Conservation (phyloP, 176 grass and related monocot genomes). For the Phragmites australis region DNA sequence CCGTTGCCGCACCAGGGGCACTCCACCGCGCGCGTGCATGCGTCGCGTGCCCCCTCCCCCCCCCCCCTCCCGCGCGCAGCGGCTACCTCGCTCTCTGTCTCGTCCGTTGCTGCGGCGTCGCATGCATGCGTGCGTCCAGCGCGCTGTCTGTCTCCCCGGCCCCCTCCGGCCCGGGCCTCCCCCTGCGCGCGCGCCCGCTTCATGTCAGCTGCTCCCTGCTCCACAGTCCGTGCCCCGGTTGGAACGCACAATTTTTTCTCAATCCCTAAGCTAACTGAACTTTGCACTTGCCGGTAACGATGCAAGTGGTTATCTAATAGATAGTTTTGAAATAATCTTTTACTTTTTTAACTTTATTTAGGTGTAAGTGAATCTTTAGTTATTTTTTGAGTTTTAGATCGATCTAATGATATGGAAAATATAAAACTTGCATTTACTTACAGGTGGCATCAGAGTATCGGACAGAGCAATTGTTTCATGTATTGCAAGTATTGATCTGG, state of each 20-base stretch:
- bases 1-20: background rate
- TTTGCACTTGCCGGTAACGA: no score
- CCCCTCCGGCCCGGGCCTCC: background rate
- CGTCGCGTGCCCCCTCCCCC: background rate
- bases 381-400: no score
- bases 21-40: background rate
- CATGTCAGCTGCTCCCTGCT: background rate
- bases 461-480: background rate
- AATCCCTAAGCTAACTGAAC: no score
- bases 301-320: no score
- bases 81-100: no score
- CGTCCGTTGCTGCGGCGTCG: conserved; percentile 38
- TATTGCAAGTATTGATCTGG: background rate
- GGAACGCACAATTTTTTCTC: no score
- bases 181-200: background rate
- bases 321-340: no score
- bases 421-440: background rate
- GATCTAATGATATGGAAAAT: no score
- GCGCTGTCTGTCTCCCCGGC: background rate
- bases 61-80: background rate
- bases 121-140: background rate
- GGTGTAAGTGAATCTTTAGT: no score
- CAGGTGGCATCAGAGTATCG: background rate
- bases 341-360: no score
- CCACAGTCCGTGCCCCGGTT: no score